A percentile compares a stretch with the other conserved stretches of the same genome.
These are phyloP conservation scores for Suillus weaverae DNA, from an alignment of 768 basidiomycete genomes.

Conservation along the genomic window DNA sequence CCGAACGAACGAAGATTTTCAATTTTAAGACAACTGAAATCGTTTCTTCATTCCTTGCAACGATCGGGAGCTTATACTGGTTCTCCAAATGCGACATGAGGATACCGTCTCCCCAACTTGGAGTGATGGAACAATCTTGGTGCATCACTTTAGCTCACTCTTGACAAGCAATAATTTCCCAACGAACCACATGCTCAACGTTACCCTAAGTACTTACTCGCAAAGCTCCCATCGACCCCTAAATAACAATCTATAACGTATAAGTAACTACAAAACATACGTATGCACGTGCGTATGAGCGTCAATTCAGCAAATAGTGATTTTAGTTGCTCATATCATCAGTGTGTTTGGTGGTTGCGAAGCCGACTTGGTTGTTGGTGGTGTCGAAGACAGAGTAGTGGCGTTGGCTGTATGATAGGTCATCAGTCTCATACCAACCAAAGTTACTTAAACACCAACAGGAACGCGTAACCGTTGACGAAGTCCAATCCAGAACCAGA, in stretches of 20 bases:
- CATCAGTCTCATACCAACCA: conserved; percentile 1
- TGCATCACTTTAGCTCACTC: neutral
- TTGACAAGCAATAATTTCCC: neutral
- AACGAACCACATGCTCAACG: neutral
- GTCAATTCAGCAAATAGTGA: neutral
- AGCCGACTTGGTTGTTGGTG: conserved; percentile 37
- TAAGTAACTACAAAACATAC: neutral
- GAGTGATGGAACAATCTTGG: neutral
- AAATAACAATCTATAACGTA: neutral
- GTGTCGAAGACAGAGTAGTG: conserved; percentile 46
- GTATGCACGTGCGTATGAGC: neutral
- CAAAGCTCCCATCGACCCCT: neutral
- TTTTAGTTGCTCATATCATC: conserved; percentile 11
- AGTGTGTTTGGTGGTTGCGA: conserved; percentile 41
- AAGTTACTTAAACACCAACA: conserved; percentile 18
- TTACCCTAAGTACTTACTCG: neutral
- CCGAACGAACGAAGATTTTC: too few species aligned
- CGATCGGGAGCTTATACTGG: too few species aligned
- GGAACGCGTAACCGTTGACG: conserved; percentile 21
- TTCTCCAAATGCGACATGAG: too few species aligned
- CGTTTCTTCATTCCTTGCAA: too few species aligned
- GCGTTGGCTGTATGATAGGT: conserved; percentile 31
- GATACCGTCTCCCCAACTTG: neutral
- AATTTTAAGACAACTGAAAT: too few species aligned
- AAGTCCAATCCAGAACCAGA: conserved; percentile 26